Conservation (phyloP, 2,329 filamentous ascomycete genomes). For the Hypoxylon sp. region DNA sequence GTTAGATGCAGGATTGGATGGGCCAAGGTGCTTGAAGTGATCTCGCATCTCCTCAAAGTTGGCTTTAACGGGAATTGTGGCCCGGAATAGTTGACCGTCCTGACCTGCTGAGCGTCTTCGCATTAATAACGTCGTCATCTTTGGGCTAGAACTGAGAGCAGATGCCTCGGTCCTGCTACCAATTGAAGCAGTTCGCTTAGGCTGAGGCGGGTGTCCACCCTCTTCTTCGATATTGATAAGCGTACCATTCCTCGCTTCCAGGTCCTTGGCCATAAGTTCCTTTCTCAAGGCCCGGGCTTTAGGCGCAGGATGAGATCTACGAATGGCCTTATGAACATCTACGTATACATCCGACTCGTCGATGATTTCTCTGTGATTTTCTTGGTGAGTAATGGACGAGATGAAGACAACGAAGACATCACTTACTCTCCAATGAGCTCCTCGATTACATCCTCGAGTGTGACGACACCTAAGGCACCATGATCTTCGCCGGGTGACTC, state of each 20-base stretch:
- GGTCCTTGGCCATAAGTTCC: conserved; percentile 56
- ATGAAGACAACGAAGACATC: not conserved
- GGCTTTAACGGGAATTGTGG: conserved; percentile 69
- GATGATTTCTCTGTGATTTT: conserved; percentile 83
- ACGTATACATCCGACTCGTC: conserved; percentile 99
- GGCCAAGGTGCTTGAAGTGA: conserved; percentile 75
- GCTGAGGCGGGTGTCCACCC: conserved; percentile 50
- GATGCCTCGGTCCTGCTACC: conserved; percentile 58
- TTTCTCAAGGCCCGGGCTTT: conserved; percentile 72
- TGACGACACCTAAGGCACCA: conserved; percentile 93
- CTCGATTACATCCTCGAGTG: conserved; percentile 97
- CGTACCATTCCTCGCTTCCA: conserved; percentile 50
- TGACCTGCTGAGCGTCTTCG: conserved; percentile 69
- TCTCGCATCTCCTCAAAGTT: conserved; percentile 75
- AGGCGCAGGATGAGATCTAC: conserved; percentile 87
- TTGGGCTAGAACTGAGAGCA: conserved; percentile 63
- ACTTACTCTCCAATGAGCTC: conserved; percentile 97
- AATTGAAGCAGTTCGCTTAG: conserved; percentile 56
- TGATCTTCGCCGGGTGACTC: conserved; percentile 90
- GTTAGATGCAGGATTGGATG: conserved; percentile 76
- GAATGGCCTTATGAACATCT: conserved; percentile 97
- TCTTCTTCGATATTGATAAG: conserved; percentile 63
- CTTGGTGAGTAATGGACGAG: conserved; percentile 33
- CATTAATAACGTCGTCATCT: conserved; percentile 71
- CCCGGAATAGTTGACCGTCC: conserved; percentile 66